Conservation (phyloP, 768 basidiomycete genomes). For the Hygrophorus russula region DNA sequence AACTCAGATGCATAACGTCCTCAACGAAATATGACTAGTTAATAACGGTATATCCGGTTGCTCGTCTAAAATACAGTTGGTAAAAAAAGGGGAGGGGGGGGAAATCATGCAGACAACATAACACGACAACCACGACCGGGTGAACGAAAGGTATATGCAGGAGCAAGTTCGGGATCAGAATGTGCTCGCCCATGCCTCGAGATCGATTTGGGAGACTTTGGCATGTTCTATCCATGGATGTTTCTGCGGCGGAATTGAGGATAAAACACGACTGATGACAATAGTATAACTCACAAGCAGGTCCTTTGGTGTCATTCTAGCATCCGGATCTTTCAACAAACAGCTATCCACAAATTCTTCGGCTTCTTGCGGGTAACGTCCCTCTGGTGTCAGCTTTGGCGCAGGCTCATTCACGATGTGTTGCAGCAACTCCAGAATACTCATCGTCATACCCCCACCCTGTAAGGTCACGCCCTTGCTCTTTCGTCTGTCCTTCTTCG, state of each 20-base stretch:
- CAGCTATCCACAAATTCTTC: conserved; percentile 86
- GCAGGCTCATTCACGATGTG: conserved; percentile 99
- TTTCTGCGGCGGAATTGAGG: conserved; percentile 30
- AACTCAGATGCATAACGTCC: too few species aligned
- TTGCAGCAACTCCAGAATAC: conserved; percentile 90
- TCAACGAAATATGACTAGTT: too few species aligned
- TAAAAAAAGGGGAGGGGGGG: background rate
- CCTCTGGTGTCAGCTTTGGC: conserved; percentile 70
- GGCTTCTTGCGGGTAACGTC: conserved; percentile 56
- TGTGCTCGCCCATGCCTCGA: conserved; percentile 73
- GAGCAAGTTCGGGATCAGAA: conserved; percentile 45
- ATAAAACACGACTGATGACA: conserved; percentile 2
- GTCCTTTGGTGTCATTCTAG: conserved; percentile 79
- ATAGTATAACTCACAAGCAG: conserved; percentile 46
- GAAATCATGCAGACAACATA: background rate
- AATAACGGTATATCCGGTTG: background rate
- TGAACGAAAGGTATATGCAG: background rate
- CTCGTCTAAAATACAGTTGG: conserved; percentile 1
- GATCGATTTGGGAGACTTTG: conserved; percentile 48
- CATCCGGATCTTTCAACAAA: conserved; percentile 81
- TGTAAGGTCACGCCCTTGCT: conserved; percentile 88
- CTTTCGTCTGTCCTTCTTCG: conserved; percentile 75
- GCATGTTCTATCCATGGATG: conserved; percentile 66
- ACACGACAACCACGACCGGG: background rate
- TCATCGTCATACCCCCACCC: conserved; percentile 96